Evolutionary conservation across 208 protist species (phyloP).

Genomic region (Leishmania mexicana): DNA sequence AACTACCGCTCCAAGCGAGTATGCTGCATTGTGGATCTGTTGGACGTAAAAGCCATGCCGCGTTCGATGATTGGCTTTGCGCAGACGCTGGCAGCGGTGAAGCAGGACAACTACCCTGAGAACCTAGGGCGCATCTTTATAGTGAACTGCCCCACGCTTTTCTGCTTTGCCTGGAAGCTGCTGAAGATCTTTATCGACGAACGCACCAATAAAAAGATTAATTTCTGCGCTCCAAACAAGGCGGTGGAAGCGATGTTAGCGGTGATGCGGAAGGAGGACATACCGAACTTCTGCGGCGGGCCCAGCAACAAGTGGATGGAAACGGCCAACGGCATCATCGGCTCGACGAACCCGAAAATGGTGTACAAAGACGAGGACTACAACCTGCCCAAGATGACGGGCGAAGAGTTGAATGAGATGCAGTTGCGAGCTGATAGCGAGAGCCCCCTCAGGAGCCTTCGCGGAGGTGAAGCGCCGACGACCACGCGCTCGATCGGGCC

Average conservation of each 20-base stretch:
- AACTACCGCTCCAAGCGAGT: conserved; percentile 69
- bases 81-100: conserved; percentile 67
- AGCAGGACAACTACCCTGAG: conserved; percentile 91
- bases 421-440: conserved; percentile 13
- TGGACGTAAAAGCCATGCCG: conserved; percentile 65
- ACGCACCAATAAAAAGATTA: conserved; percentile 83
- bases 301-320: conserved; percentile 70
- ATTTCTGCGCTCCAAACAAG: conserved; percentile 53
- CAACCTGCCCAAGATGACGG: conserved; percentile 16
- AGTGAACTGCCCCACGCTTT: conserved; percentile 81
- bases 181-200: conserved; percentile 84
- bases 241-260: conserved; percentile 51
- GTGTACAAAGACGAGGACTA: conserved; percentile 38
- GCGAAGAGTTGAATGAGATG: conserved; percentile 23
- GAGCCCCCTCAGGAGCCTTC: conserved; percentile 25
- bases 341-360: conserved; percentile 64
- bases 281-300: conserved; percentile 82
- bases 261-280: conserved; percentile 69
- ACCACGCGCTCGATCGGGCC: conserved; percentile 18
- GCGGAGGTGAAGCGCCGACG: conserved; percentile 27
- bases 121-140: conserved; percentile 77
- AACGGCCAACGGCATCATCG: conserved; percentile 52
- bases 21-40: conserved; percentile 76
- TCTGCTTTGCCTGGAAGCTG: conserved; percentile 76
- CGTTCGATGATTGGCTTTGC: conserved; percentile 81